Evolutionary conservation across 2,329 filamentous ascomycete species (phyloP), one percentile per base, ranked within the genome.

Genomic region (Aspergillus pseudotamarii): DNA sequence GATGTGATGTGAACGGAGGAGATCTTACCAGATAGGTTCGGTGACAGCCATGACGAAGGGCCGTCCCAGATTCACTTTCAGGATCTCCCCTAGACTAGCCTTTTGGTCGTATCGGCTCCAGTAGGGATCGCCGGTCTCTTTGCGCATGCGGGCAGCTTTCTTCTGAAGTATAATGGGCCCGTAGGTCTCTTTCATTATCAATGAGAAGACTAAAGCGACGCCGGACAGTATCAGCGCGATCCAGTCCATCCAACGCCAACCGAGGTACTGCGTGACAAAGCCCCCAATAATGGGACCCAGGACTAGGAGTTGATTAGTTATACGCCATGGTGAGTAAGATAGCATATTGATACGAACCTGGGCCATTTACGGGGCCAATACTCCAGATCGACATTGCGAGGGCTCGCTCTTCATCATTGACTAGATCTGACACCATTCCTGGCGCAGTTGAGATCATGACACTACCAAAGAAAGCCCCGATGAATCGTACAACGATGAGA

Each of bases 201-300:
- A 73, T 68, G 92, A 85, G 67, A 89, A 78, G 23, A 84, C 65
- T 61, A 89, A 85, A 0, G 87, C 87, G 0, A 85, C 82, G 0
- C 86, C 91, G 0, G 86, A 85, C 11, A 92, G 83, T 58, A 96
- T 94, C 71, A 94, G 79, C 10, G 89, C 86, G 23, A 95, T 83
- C 91, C 92, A 96, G 72, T 91, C 91, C 43, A 89, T 90, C 92
- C 93, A 97, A 34, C 93, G 82, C 94, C 94, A 97, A 12, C 92
- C 93, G 2, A 95, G 81, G 66, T 81, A 81, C 62, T 82, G 74
- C 5, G 82, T 92, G 1, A 91, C 86, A 69, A 96, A 96, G 0
- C 93, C 93, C 26, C 93, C 93, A 38, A 97, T 89, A 0, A 94
- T 79, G 0, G 91, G 90, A 0, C 90, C 89, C 34, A 88, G 80